A percentile compares a stretch with the other conserved stretches of the same genome.
These are phyloP conservation scores for Metschnikowia peoriensis DNA, from an alignment of 805 yeast genomes.

Conservation along the genomic window DNA sequence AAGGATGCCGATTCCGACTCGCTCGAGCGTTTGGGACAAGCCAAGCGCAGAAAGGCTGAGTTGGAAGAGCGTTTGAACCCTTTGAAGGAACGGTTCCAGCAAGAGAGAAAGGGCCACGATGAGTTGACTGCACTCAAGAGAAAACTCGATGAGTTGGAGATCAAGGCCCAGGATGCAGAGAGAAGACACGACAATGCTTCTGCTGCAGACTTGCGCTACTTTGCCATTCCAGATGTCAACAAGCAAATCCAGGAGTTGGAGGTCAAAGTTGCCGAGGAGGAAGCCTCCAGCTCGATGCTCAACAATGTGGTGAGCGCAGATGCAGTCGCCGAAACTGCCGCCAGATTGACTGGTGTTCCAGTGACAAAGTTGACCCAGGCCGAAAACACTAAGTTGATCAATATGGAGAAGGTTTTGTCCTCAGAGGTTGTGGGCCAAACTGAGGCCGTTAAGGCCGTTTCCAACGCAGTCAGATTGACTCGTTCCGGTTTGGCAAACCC, in stretches of 20 bases:
- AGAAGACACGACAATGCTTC: conserved; percentile 93
- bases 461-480: conserved; percentile 89
- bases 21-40: conserved; percentile 78
- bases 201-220: conserved; percentile 94
- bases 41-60: conserved; percentile 75
- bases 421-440: conserved; percentile 90
- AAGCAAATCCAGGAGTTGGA: conserved; percentile 75
- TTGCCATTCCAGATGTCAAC: conserved; percentile 92
- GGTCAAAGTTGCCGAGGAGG: conserved; percentile 73
- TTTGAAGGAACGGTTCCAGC: conserved; percentile 75
- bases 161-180: conserved; percentile 93
- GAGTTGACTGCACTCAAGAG: conserved; percentile 86
- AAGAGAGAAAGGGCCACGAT: conserved; percentile 89
- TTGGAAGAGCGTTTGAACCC: conserved; percentile 85
- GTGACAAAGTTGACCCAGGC: conserved; percentile 93
- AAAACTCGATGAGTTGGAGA: conserved; percentile 87
- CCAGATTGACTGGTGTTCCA: conserved; percentile 95
- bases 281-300: conserved; percentile 62
- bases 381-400: conserved; percentile 88
- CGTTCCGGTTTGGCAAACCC: conserved; percentile 97
- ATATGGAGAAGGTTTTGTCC: conserved; percentile 87
- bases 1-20: conserved; percentile 80
- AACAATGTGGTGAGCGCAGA: conserved; percentile 88
- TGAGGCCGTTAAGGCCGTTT: conserved; percentile 93
- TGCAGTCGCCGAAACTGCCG: conserved; percentile 95